Evolutionary conservation across 768 basidiomycete species (phyloP), one percentile per base, ranked within the genome.

Genomic region (Amanita inopinata): DNA sequence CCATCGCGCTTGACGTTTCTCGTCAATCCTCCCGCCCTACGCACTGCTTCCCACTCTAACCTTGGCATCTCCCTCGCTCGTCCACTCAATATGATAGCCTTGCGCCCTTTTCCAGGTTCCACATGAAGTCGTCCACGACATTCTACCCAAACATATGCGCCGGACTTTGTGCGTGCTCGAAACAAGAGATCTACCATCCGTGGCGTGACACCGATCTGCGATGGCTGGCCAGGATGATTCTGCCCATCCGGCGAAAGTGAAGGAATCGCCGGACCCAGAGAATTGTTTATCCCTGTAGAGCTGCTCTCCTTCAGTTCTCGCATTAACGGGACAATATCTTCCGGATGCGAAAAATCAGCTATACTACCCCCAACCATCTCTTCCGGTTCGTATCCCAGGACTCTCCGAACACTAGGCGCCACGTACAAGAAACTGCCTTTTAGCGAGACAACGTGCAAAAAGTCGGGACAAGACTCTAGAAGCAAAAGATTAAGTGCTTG

Each of bases 381-480:
- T 23, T 76, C 69, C 2, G 92, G 80, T 18, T 83, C 78, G 63
- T 93, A 96, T 27, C 93, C 93, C 25, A 98, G 71, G 7, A 91
- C 76, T 20, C 74, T 65, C 8, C 73, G 64, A 14, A 94, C 78
- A 18, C 83, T 75, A 1, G 91, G 91, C 0, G 90, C 87, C 39
- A 90, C 86, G 58, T 96, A 99, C 36, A 94, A 78, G 61, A 98
- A 91, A 11, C 74, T 70, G 20, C 94, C 94, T 56, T 97, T 93
- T 51, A 96, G 77, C 2, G 87, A 91, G 30, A 99, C 70, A 41
- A 97, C 92, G 55, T 86, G 83, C 17, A 96, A 66, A 56, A 94
- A 88, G 58, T 97, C 94, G 2, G 81, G 78, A 4, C 67, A 61
- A 20, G 66, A 62, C 52, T 76, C 73, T 42, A 87, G 73, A 33